Conservation (phyloP, 202 grass and related monocot genomes). For the Eragrostis tef region DNA sequence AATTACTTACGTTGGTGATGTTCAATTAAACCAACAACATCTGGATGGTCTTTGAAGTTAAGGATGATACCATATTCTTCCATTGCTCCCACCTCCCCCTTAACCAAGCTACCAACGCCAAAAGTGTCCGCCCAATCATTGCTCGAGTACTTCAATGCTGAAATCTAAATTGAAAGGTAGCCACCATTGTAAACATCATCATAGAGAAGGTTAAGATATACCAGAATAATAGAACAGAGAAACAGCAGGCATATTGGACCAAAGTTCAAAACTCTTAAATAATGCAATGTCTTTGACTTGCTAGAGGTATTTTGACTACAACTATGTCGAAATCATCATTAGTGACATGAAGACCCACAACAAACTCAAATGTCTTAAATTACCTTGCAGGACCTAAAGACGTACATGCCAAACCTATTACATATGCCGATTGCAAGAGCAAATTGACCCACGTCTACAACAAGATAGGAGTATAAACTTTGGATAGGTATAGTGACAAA, state of each 20-base stretch:
- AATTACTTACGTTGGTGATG: constrained; percentile 84
- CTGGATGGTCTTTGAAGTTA: constrained; percentile 78
- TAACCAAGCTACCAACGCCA: constrained; percentile 77
- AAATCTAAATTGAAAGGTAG: constrained; percentile 62
- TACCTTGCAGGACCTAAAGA: neutral
- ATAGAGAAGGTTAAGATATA: constrained; percentile 23
- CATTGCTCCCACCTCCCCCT: constrained; percentile 75
- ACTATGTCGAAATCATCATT: neutral
- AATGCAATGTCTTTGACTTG: neutral
- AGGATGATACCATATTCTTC: constrained; percentile 88
- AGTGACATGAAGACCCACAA: neutral
- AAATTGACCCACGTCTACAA: neutral
- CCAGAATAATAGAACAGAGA: neutral
- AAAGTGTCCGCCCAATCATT: constrained; percentile 63
- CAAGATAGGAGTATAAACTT: neutral
- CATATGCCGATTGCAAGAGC: neutral
- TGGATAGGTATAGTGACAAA: neutral
- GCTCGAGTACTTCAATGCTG: constrained; percentile 62
- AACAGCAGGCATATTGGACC: constrained; percentile 18
- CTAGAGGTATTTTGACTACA: neutral
- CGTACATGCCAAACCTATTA: neutral
- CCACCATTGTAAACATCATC: constrained; percentile 27
- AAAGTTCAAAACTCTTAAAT: neutral
- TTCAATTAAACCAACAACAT: constrained; percentile 89
- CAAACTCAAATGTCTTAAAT: neutral